Conservation (phyloP, 345 rosid genomes). For the Diplotaxis tenuifolia region DNA sequence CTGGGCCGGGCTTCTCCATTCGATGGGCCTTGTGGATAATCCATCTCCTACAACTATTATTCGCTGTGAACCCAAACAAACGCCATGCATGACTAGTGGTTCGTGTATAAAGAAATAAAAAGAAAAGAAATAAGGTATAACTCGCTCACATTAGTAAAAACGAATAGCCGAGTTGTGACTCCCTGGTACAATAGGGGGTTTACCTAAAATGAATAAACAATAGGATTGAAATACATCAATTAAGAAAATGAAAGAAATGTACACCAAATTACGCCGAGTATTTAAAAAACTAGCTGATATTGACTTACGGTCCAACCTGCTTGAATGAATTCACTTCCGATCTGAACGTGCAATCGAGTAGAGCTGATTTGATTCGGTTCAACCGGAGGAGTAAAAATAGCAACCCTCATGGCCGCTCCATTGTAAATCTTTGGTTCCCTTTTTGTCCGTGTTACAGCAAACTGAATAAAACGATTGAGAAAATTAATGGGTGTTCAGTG, state of each 20-base stretch:
- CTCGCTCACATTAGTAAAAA: neutral
- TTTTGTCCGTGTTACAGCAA: neutral
- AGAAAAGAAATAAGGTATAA: neutral
- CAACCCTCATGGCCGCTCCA: neutral
- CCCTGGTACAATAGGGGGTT: neutral
- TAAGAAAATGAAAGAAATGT: neutral
- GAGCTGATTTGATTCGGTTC: neutral
- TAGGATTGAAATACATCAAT: neutral
- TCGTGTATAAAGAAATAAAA: neutral
- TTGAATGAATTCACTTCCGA: slow-evolving; percentile 3
- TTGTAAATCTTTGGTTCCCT: neutral
- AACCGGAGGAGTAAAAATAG: neutral
- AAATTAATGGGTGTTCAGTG: neutral
- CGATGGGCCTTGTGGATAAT: too few species aligned
- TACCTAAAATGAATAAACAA: neutral
- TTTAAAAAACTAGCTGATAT: neutral
- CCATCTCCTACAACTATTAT: neutral
- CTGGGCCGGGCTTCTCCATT: too few species aligned
- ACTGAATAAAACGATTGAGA: neutral
- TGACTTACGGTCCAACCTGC: slow-evolving; percentile 5
- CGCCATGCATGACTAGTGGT: neutral
- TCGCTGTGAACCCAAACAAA: neutral
- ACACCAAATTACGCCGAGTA: neutral
- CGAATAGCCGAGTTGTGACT: neutral
- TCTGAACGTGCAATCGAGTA: neutral